Base-by-base conservation (phyloP, 1,284 basidiomycete genomes). In the Sanghuangporus sanghuang region DNA sequence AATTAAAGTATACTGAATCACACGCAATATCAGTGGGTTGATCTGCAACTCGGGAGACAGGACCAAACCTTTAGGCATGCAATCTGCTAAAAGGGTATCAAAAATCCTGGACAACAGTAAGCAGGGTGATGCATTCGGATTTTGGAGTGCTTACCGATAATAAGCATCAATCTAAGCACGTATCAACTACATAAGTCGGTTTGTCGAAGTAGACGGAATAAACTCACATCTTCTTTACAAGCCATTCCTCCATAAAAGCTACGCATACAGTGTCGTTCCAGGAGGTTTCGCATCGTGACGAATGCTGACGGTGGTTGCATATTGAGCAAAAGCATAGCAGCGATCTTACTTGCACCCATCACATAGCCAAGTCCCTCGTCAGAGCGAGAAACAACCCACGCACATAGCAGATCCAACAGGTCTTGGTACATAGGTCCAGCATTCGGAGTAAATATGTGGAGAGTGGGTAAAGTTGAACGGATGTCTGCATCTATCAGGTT, bases 331-430 rank as follows among this genome's bases (percentile, higher is more conserved):
- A 97, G 81, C 89, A 97, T 95, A 0, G 91, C 95, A 9, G 90
- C 92, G 44, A 97, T 81, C 76, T 83, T 87, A 36, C 88, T 83
- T n/a, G 81, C 79, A 8, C 88, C 84, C 63, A 77, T 68, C 11
- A 85, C 85, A 73, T 96, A 97, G 55, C 90, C 88, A 40, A 93
- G 76, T 4, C 90, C 92, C 73, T 96, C 92, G 67, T 96, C 95
- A 36, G 90, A 90, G 40, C 95, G 85, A 44, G 94, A 84, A 35
- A 97, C 92, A 1, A 95, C 88, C 91, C 95, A 98, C 1, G 96
- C 95, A 68, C 86, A 88, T 12, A 98, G 76, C 76, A 98, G 82
- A 64, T 97, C 92, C 67, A 87, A 87, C 50, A 98, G 77, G 68
- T 98, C 96, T 42, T 86, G 79, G 70, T 95, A 90, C 72, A 99